Base-by-base conservation (phyloP, 768 basidiomycete species). In the Kwoniella sp. region DNA sequence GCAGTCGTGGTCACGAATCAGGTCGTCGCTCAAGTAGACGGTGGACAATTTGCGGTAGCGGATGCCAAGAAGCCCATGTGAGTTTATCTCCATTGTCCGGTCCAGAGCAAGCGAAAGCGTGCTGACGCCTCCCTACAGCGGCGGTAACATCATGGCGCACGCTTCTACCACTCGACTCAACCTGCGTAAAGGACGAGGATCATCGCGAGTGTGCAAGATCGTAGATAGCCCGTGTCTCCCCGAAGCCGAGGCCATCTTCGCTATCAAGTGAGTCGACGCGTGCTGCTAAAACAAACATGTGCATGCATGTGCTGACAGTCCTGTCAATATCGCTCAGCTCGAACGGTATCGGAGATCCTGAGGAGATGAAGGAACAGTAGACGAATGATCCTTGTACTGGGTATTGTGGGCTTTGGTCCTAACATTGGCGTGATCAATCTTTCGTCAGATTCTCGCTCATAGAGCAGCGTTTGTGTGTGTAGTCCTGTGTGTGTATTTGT, bases 1-100 rank as follows among this genome's bases (percentile, higher is more conserved):
- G 96, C 96, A 2, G 95, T 98, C 25, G 93, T 99, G 12, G 89
- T 97, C 47, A 91, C 92, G 3, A 99, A 99, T 79, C 96, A 99
- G 81, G 96, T 99, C 71, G 96, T 99, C 87, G 97, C 96, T n/a
- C 94, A 88, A 63, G 95, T 96, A 1, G 96, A 99, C 78, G 93
- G 92, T 29, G 87, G 90, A 2, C 92, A 92, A 54, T 90, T 90
- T 13, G 91, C 92, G 22, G 92, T 91, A 68, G 89, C 89, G 45
- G 86, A 96, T 74, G 90, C 93, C 82, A 95, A 96, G 85, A 99
- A 99, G 82, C 96, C 96, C 17, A 95, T 99, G 78, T 79, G 37
- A 68, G 78, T 11, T 30, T 7, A 25, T 28, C 22, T 29, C n/a
- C n/a, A n/a, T n/a, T n/a, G n/a, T n/a, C n/a, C n/a, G n/a, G 25